Base-by-base conservation (phyloP, 202 grass and related monocot genomes). In the Musa balbisiana region DNA sequence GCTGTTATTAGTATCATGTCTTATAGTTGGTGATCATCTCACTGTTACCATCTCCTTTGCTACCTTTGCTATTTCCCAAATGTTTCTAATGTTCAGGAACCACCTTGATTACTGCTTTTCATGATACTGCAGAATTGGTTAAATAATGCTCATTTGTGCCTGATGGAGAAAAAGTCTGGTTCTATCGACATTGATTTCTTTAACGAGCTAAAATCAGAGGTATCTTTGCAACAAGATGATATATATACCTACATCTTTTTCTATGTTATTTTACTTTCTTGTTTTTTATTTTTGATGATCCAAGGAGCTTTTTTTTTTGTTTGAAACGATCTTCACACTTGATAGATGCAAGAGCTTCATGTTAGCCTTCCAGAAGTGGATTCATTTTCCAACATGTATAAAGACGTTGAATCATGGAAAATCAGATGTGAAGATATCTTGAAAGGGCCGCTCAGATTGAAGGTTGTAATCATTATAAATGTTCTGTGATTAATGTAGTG, bases 371-470 rank as follows among this genome's bases (percentile, higher is more conserved):
- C 90, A 14, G 87, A 92, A 69, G 81, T 81, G 73, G 84, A 89
- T 82, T 79, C 89, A 78, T 50, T 97, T 82, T 92, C 60, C 74
- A 67, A 81, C 33, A 63, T 97, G 63, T 89, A 88, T 77, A 84
- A 78, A 71, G 90, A 97, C 77, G 90, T 84, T 67, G 90, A 92
- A 68, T 91, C 87, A 80, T 92, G 90, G 86, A 84, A 84, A 83
- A 84, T 73, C 5, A 87, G 79, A 51, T 97, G 93, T 77, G 80
- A 87, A 82, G 76, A 86, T 52, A 89, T 84, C 77, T 75, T 97
- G 20, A 76, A 81, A 83, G 76, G 82, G 14, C 51, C 69, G 11
- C 78, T 82, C 77, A 81, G 63, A 76, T 84, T 97, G 64, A 92
- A 91, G 88, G 93, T 97, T 80, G 25, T 71, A 50, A 80, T 69